Conservation (phyloP, 1,284 basidiomycete genomes). For the Pholiota adiposa region DNA sequence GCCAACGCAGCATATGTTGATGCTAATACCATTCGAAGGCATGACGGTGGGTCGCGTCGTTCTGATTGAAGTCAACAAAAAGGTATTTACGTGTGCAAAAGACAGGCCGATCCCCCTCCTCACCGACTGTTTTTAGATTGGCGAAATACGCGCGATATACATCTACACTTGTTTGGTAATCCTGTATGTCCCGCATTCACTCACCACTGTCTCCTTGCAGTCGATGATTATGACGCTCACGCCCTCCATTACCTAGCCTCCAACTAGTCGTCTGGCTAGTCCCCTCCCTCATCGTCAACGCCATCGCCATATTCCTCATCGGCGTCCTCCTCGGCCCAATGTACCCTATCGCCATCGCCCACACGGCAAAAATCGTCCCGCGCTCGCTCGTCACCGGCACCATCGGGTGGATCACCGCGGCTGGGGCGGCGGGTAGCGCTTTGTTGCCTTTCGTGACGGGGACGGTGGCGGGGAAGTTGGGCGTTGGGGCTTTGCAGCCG, state of each 20-base stretch:
- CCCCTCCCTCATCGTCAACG: conserved; percentile 57
- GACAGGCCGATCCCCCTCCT: background rate
- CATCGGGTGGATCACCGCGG: conserved; percentile 66
- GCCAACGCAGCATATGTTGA: no score
- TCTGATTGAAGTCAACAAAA: conserved; percentile 56
- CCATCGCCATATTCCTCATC: conserved; percentile 59
- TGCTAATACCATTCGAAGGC: conserved; percentile 34
- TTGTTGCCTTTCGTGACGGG: conserved; percentile 68
- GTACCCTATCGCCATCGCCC: conserved; percentile 68
- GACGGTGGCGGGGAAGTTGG: conserved; percentile 53
- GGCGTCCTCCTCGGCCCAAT: conserved; percentile 61
- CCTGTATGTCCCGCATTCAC: conserved; percentile 39
- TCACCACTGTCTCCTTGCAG: background rate
- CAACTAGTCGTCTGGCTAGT: conserved; percentile 68
- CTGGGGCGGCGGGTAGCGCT: conserved; percentile 69
- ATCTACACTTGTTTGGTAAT: conserved; percentile 56
- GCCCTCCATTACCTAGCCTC: conserved; percentile 39
- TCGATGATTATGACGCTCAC: no score
- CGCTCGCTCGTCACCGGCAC: conserved; percentile 61
- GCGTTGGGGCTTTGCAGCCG: conserved; percentile 59
- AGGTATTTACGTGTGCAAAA: background rate
- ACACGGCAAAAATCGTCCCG: conserved; percentile 58
- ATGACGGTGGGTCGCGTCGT: conserved; percentile 60
- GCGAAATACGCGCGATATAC: conserved; percentile 55
- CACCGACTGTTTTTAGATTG: conserved; percentile 42